Conservation (phyloP, 352 stramenopile species). For the Globisporangium megalacanthum region DNA sequence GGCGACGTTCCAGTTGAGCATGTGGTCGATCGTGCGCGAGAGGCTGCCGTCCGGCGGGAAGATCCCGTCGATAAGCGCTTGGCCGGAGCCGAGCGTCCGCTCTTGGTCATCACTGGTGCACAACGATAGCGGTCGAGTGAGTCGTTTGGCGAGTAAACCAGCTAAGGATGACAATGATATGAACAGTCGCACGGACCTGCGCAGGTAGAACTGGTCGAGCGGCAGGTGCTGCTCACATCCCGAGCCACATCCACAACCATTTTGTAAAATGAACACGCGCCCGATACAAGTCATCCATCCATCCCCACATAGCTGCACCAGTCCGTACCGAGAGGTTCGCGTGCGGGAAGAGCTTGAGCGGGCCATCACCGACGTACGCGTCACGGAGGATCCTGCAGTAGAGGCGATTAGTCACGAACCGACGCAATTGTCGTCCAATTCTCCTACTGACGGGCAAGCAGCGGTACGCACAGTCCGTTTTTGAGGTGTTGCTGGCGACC, state of each 20-base stretch:
- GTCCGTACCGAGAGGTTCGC: slow-evolving; percentile 52
- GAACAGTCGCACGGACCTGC: slow-evolving; percentile 15
- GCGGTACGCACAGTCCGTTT: slow-evolving; percentile 45
- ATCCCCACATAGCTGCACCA: too few species aligned
- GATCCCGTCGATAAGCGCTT: slow-evolving; percentile 71
- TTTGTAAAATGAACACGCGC: too few species aligned
- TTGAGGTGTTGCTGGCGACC: slow-evolving; percentile 77
- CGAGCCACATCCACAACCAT: not conserved
- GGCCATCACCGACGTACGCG: slow-evolving; percentile 65
- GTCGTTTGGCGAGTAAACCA: too few species aligned
- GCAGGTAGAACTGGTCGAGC: slow-evolving; percentile 61
- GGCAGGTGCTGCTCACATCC: slow-evolving; percentile 20
- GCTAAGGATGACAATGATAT: too few species aligned
- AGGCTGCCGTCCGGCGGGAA: slow-evolving; percentile 57
- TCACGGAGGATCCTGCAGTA: slow-evolving; percentile 47
- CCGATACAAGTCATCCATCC: too few species aligned
- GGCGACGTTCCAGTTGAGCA: slow-evolving; percentile 73
- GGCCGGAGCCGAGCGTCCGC: slow-evolving; percentile 75
- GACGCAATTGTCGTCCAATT: not conserved
- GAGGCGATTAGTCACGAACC: not conserved
- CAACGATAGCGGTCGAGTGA: not conserved
- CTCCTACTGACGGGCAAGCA: not conserved
- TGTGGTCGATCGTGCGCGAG: slow-evolving; percentile 43
- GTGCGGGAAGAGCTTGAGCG: slow-evolving; percentile 64
- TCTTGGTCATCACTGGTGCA: slow-evolving; percentile 69